Conservation (phyloP, 2,329 filamentous ascomycete species). For the Neofusicoccum umdonicola region DNA sequence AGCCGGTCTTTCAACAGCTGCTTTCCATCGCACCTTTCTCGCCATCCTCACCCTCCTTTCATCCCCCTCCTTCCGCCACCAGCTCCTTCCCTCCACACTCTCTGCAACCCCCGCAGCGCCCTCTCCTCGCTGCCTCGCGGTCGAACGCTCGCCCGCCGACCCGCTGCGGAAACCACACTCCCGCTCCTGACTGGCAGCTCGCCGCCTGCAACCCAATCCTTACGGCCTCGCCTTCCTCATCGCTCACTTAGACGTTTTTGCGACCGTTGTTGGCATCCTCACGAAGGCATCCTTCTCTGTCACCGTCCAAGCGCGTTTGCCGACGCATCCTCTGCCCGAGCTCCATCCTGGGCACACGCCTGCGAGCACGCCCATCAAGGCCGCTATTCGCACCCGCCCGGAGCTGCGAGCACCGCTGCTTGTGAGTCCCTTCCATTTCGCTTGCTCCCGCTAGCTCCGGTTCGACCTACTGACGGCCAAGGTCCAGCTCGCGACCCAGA, state of each 20-base stretch:
- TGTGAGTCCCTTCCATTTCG: constrained; percentile 16
- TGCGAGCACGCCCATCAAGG: constrained; percentile 13
- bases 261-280: constrained; percentile 16
- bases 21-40: constrained; percentile 12
- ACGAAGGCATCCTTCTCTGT: constrained; percentile 16
- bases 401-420: constrained; percentile 12
- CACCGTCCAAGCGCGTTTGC: constrained; percentile 15
- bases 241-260: constrained; percentile 28
- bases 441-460: constrained; percentile 16
- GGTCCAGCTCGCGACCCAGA: constrained; percentile 9
- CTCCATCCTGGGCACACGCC: constrained; percentile 14
- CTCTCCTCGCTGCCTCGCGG: constrained; percentile 21
- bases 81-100: constrained; percentile 34
- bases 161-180: constrained; percentile 29
- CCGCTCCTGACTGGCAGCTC: constrained; percentile 33
- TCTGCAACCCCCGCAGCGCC: constrained; percentile 17
- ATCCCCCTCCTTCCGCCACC: constrained; percentile 19
- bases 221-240: constrained; percentile 20
- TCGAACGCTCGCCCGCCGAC: constrained; percentile 14
- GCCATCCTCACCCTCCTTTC: constrained; percentile 24
- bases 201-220: constrained; percentile 33
- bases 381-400: constrained; percentile 7
- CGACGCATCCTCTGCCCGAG: constrained; percentile 17
- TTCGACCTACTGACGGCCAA: constrained; percentile 5
- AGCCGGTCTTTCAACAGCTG: constrained; percentile 13